phyloP scores from a whole-genome alignment of 2,329 filamentous ascomycete genomes.

The Aspergillus udagawae region DNA sequence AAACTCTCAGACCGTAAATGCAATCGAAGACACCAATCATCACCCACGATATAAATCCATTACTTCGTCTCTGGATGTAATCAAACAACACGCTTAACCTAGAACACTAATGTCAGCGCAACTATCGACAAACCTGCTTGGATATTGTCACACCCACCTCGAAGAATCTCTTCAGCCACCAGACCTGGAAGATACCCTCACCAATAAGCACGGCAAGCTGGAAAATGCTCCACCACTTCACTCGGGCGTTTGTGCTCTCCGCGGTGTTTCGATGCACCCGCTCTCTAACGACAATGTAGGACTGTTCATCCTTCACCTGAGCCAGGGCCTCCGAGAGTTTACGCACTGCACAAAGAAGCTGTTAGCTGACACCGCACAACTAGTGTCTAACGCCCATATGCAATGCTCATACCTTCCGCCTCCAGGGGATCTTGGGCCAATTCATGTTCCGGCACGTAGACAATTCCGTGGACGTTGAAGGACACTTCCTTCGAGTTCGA shows the following conservation, averaged over 20 bases:
- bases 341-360: constrained; percentile 56
- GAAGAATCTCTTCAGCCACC: constrained; percentile 98
- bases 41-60: not conserved
- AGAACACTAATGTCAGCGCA: not conserved
- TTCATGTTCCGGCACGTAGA: constrained; percentile 90
- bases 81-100: constrained; percentile 49
- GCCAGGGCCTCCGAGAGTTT: constrained; percentile 77
- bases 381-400: not conserved
- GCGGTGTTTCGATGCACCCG: constrained; percentile 96
- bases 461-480: constrained; percentile 98
- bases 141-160: constrained; percentile 54
- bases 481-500: constrained; percentile 96
- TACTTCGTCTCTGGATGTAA: constrained; percentile 12
- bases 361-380: constrained; percentile 1
- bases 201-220: constrained; percentile 84
- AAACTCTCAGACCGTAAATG: not conserved
- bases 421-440: constrained; percentile 83
- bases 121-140: not conserved
- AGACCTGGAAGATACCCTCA: constrained; percentile 96
- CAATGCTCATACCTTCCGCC: constrained; percentile 64
- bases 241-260: constrained; percentile 93
- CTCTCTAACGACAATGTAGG: constrained; percentile 93
- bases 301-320: constrained; percentile 96
- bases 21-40: not conserved
- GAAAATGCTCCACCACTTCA: constrained; percentile 99